Evolutionary conservation across 441 rosid species (phyloP).

Genomic region (Francoa sonchifolia): DNA sequence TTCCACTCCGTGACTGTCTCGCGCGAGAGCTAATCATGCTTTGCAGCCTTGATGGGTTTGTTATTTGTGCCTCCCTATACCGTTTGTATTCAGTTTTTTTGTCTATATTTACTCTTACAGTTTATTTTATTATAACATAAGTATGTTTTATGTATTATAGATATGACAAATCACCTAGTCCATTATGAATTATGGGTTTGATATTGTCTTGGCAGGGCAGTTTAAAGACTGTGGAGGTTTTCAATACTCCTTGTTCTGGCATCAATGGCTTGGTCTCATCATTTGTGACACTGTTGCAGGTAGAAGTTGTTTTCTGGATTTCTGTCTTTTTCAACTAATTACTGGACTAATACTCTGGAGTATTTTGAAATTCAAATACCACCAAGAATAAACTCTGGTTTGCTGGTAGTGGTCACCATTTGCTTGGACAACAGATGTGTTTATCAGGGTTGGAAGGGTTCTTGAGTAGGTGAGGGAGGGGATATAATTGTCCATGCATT

Average conservation of each 20-base stretch:
- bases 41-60: slow-evolving; percentile 71
- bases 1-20: slow-evolving; percentile 87
- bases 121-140: neutral
- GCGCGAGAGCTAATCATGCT: slow-evolving; percentile 55
- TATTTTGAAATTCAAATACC: too few relatives aligned
- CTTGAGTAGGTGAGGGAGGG: too few relatives aligned
- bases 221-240: slow-evolving; percentile 43
- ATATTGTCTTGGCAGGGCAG: slow-evolving; percentile 70
- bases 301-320: slow-evolving; percentile 12
- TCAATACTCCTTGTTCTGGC: slow-evolving; percentile 29
- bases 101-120: too few relatives aligned
- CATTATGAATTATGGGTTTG: slow-evolving; percentile 21
- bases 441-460: too few relatives aligned
- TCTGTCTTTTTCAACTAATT: too few relatives aligned
- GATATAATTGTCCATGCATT: too few relatives aligned
- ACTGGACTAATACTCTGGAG: too few relatives aligned
- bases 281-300: slow-evolving; percentile 77
- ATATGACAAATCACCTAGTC: neutral
- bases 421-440: too few relatives aligned
- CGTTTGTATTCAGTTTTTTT: too few relatives aligned
- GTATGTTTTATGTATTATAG: neutral
- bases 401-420: too few relatives aligned
- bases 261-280: slow-evolving; percentile 84
- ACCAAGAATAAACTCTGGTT: too few relatives aligned
- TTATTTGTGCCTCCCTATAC: neutral